Percentiles rank a stretch among this genome's conserved stretches.
phyloP scores from a whole-genome alignment of 2,329 filamentous ascomycete genomes.

The Aspergillus viridinutans region DNA sequence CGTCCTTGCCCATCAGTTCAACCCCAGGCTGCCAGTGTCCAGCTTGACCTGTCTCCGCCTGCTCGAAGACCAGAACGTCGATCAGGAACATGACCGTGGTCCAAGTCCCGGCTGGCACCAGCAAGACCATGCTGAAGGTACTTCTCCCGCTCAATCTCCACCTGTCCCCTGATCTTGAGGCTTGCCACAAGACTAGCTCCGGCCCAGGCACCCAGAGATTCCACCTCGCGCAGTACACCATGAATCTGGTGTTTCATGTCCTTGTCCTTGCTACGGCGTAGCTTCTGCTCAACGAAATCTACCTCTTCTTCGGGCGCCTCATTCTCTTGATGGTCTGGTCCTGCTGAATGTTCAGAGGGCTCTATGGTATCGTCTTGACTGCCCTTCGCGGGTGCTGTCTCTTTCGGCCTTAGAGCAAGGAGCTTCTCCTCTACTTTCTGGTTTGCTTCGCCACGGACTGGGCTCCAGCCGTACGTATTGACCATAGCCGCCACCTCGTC shows the following conservation, averaged over 20 bases:
- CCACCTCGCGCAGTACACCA: constrained; percentile 49
- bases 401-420: constrained; percentile 28
- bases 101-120: constrained; percentile 43
- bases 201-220: constrained; percentile 61
- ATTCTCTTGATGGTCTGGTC: constrained; percentile 11
- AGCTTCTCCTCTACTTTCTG: constrained; percentile 47
- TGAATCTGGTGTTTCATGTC: constrained; percentile 31
- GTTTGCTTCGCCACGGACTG: constrained; percentile 65
- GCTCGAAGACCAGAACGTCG: constrained; percentile 37
- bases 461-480: constrained; percentile 69
- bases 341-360: constrained; percentile 17
- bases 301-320: constrained; percentile 36
- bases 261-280: constrained; percentile 33
- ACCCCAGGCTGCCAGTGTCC: constrained; percentile 47
- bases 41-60: constrained; percentile 45
- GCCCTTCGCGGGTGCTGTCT: constrained; percentile 11
- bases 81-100: constrained; percentile 33
- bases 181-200: constrained; percentile 59
- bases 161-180: constrained; percentile 56
- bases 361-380: constrained; percentile 5
- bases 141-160: constrained; percentile 62
- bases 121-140: constrained; percentile 52
- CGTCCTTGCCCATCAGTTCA: constrained; percentile 17
- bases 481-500: constrained; percentile 69
- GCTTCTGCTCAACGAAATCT: constrained; percentile 44